phyloP scores from a whole-genome alignment of 495 filamentous ascomycete species.

The Lasiosphaeriaceae sp. region DNA sequence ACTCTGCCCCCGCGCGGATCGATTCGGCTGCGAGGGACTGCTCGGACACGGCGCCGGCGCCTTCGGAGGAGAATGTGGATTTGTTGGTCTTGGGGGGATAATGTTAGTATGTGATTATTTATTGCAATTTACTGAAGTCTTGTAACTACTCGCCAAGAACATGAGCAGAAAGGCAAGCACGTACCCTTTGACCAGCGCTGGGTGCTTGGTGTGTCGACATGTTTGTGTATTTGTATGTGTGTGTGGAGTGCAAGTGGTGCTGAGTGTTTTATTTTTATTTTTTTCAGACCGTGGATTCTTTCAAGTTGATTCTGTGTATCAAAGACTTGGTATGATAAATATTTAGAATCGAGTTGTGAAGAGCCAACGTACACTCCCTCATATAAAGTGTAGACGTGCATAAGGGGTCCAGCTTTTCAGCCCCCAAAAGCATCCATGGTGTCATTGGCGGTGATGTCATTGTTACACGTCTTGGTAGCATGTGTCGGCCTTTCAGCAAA shows the following conservation, averaged over 20 bases:
- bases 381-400: too few relatives aligned
- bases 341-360: not conserved
- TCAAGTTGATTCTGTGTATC: too few relatives aligned
- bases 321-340: too few relatives aligned
- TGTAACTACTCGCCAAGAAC: too few relatives aligned
- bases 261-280: not conserved
- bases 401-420: not conserved
- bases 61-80: conserved; percentile 28
- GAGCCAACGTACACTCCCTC: too few relatives aligned
- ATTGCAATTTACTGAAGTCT: too few relatives aligned
- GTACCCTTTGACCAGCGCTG: conserved; percentile 17
- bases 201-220: conserved; percentile 14
- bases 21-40: conserved; percentile 41
- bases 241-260: not conserved
- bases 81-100: conserved; percentile 6
- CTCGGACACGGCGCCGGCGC: conserved; percentile 25
- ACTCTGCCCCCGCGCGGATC: conserved; percentile 16
- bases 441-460: conserved; percentile 15
- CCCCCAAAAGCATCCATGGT: not conserved
- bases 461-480: not conserved
- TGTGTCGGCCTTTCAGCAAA: not conserved
- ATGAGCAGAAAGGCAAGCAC: not conserved
- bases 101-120: too few relatives aligned
- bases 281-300: too few relatives aligned
- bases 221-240: not conserved